These are phyloP conservation scores for Moricandia arvensis DNA, from an alignment of 345 rosid species.

Conservation along the genomic window DNA sequence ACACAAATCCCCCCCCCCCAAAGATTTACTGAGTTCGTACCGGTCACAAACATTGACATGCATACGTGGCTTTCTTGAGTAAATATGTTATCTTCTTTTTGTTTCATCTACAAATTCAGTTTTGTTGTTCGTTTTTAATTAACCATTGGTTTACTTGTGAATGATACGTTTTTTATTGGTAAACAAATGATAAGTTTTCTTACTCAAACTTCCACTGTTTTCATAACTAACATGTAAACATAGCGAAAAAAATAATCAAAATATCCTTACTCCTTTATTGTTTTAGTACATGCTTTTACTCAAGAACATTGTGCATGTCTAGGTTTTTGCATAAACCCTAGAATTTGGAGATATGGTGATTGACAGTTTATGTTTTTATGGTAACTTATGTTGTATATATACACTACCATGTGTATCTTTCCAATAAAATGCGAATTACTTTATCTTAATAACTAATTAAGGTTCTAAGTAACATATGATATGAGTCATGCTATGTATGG, in stretches of 20 bases:
- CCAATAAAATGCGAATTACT: not conserved
- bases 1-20: not conserved
- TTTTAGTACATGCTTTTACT: not conserved
- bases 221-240: not conserved
- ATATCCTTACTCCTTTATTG: not conserved
- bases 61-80: constrained; percentile 9
- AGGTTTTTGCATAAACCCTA: constrained; percentile 23
- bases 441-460: not conserved
- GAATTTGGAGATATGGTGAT: constrained; percentile 1
- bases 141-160: not conserved
- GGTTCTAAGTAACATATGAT: not conserved
- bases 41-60: constrained; percentile 9
- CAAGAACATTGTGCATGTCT: constrained; percentile 6
- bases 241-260: not conserved
- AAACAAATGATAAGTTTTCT: not conserved
- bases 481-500: not conserved
- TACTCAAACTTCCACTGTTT: not conserved
- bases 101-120: not conserved
- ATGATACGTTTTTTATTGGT: not conserved
- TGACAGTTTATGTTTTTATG: not conserved
- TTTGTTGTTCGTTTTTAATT: not conserved
- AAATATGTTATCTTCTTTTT: not conserved
- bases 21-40: constrained; percentile 5
- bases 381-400: not conserved
- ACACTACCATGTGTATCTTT: not conserved